Conservation (phyloP, 495 filamentous ascomycete genomes). For the Podospora pseudoanserina region DNA sequence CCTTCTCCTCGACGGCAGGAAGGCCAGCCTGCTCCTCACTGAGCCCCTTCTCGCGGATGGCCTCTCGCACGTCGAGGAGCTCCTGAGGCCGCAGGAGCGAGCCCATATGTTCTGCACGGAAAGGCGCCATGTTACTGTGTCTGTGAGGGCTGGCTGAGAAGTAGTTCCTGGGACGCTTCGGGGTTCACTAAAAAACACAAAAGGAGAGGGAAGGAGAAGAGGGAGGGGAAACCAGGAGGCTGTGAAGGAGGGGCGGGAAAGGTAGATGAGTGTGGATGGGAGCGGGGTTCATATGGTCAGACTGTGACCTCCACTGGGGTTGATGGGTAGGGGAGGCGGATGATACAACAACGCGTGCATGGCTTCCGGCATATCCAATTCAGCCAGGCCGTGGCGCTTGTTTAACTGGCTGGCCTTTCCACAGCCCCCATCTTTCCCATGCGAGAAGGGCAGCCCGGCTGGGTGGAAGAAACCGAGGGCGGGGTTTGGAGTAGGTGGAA, state of each 20-base stretch:
- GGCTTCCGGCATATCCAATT: neutral
- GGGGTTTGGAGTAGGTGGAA: neutral
- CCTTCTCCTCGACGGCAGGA: constrained; percentile 57
- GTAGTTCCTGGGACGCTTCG: neutral
- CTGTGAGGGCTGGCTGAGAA: neutral
- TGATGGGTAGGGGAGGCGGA: neutral
- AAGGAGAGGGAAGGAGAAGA: neutral
- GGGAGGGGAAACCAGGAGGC: neutral
- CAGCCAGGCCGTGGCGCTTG: neutral
- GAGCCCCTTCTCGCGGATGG: constrained; percentile 56
- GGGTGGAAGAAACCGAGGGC: neutral
- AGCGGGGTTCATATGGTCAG: constrained; percentile 6
- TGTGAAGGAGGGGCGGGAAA: neutral
- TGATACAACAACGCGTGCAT: neutral
- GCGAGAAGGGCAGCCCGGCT: neutral
- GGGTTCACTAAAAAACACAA: neutral
- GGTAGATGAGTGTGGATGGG: constrained; percentile 1
- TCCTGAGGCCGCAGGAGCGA: constrained; percentile 71
- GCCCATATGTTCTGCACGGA: constrained; percentile 80
- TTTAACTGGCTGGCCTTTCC: neutral
- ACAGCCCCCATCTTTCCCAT: neutral
- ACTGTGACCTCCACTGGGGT: constrained; percentile 8
- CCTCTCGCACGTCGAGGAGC: constrained; percentile 60
- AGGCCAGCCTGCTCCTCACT: constrained; percentile 50
- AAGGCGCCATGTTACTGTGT: constrained; percentile 54